Evolutionary conservation across 768 basidiomycete genomes (phyloP), one percentile per base, ranked within the genome.

Genomic region (Kondoa subrosea): DNA sequence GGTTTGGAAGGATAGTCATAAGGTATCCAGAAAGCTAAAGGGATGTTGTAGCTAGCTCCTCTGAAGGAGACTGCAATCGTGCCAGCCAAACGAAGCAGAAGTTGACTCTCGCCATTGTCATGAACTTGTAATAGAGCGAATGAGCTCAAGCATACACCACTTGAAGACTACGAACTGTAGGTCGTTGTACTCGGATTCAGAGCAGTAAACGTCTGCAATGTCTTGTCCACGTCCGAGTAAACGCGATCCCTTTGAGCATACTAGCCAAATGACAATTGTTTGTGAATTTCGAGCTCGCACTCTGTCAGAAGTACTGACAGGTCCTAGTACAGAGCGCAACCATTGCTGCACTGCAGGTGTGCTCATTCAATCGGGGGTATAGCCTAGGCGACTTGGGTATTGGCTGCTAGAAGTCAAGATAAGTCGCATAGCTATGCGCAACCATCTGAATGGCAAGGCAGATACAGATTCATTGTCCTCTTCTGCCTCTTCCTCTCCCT

Each of bases 91-190:
- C 89, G 91, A 67, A 97, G 85, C 30, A 99, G 82, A 21, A 96
- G 81, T 74, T 92, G 90, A 0, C 89, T 86, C 40, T 93, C 85
- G 60, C 95, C 95, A 71, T 95, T 90, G 77, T 99, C 91, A 78
- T 69, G 66, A 8, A 66, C 68, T 69, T 56, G 12, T 26, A 2
- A 12, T 17, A 2, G 30, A 12, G 16, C 68, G 66, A 27, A 32
- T 66, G 33, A 64, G 62, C 21, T 69, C 21, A 8, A 50, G 40
- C 40, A 8, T 21, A 8, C 40, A 21, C 40, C 12, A 50, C 40
- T 50, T 50, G 40, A 8, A 50, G 8, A 50, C 40, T 8, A 50
- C 40, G 8, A 8, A 50, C 40, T 50, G 21, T 50, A 50, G 40
- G 40, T 50, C 40, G 40, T 50, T 50, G 40, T 50, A 50, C 40